Evolutionary conservation across 495 filamentous ascomycete species (phyloP), one percentile per base, ranked within the genome.

Genomic region (Penicillium ucsense): DNA sequence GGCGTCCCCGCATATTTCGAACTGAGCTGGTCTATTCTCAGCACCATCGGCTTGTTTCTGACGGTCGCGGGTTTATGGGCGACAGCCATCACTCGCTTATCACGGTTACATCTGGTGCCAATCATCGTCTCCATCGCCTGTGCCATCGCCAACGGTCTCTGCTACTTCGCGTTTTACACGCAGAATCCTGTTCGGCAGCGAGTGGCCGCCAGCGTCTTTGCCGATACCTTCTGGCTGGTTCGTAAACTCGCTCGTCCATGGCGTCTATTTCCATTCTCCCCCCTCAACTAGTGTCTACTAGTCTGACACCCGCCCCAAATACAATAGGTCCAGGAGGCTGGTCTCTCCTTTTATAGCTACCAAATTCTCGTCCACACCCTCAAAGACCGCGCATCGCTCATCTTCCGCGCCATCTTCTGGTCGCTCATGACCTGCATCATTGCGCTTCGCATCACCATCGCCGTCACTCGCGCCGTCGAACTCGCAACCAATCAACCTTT

Each of bases 1-100:
- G 37, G 37, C 37, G 39, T 41, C 39, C 8, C 39, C 39, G 39
- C 39, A 41, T 41, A 41, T 41, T 41, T 31, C 39, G 39, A 41
- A 30, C 39, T 41, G 6, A 31, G 39, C 39, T 41, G 39, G 39
- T 41, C 39, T 4, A 41, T 41, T 10, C 39, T 41, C 5, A 41
- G 39, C 39, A 41, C 39, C 9, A 41, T 41, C 12, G 39, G 39
- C 39, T 31, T 41, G 39, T 41, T 41, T n/a, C 27, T 41, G 28
- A 41, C 39, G 5, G 27, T 41, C 29, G 31, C 31, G 5, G 39
- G 39, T 5, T 5, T 41, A n/a, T 41, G 39, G 39, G 39, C 39
- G 9, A 41, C 12, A 4, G 28, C 31, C 39, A 41, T 41, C 8
- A 41, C 39, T 30, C 39, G 39, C 4, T 27, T 31, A n/a, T 41